These are phyloP conservation scores for Globisporangium recalcitrans DNA, from an alignment of 352 stramenopile species.

Conservation along the genomic window DNA sequence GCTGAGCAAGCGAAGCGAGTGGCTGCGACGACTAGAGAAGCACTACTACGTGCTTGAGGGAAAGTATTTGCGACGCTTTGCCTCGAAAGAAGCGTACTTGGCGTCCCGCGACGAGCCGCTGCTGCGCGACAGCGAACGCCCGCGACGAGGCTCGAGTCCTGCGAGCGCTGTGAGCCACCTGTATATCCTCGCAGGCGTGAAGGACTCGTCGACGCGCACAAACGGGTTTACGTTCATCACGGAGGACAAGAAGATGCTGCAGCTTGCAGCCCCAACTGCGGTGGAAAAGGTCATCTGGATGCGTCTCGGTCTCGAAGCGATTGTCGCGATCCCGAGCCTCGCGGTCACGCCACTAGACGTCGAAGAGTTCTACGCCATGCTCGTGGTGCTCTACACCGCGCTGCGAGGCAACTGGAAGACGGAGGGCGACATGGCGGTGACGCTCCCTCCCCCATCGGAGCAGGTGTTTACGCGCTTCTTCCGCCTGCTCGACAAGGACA, in stretches of 20 bases:
- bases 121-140: slow-evolving; percentile 42
- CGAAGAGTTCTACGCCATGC: slow-evolving; percentile 88
- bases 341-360: slow-evolving; percentile 79
- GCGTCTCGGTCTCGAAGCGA: slow-evolving; percentile 75
- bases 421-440: slow-evolving; percentile 85
- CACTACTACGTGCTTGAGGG: slow-evolving; percentile 86
- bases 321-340: slow-evolving; percentile 78
- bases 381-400: slow-evolving; percentile 82
- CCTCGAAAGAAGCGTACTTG: slow-evolving; percentile 82
- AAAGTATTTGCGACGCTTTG: slow-evolving; percentile 79
- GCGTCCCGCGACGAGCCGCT: slow-evolving; percentile 70
- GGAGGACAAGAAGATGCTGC: slow-evolving; percentile 82
- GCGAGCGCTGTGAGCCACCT: slow-evolving; percentile 57
- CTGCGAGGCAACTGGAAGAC: slow-evolving; percentile 77
- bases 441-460: slow-evolving; percentile 74
- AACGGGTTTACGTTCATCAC: slow-evolving; percentile 88
- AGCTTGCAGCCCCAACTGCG: slow-evolving; percentile 64
- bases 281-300: slow-evolving; percentile 89
- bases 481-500: slow-evolving; percentile 75
- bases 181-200: slow-evolving; percentile 78
- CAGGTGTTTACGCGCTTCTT: slow-evolving; percentile 88
- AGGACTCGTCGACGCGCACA: slow-evolving; percentile 70
- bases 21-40: slow-evolving; percentile 74
- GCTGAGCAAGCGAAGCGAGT: slow-evolving; percentile 75
- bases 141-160: slow-evolving; percentile 34